Evolutionary conservation across 2,329 filamentous ascomycete species (phyloP), one percentile per base, ranked within the genome.

Genomic region (Cercospora sojina): DNA sequence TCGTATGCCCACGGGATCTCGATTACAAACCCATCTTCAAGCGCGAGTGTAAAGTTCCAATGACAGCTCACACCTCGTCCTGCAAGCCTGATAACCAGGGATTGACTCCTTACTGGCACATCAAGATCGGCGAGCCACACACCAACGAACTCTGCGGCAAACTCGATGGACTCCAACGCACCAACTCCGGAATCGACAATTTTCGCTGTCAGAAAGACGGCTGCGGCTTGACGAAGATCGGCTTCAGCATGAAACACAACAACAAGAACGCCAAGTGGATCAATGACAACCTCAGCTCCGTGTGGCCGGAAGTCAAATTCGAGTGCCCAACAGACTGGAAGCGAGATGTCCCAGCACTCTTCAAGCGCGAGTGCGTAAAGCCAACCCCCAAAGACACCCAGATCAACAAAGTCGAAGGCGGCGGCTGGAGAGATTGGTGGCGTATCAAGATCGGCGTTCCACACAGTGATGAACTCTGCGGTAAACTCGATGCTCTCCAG

Each of bases 361-460:
- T 23, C 47, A 51, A 51, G 12, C 47, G 47, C 23, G 47, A 23
- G 3, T 51, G 47, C 1, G 0, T 3, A 0, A 25, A 23, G 18
- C 47, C 47, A n/a, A 41, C 35, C 0, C 35, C 35, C 6, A 41
- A 41, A 3, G 35, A 41, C 35, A 41, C 35, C 8, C 3, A 2
- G 8, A n/a, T 41, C 35, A 41, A 41, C 35, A 41, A 41, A 3
- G 35, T 41, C 35, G 35, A 41, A 41, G 35, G 35, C 16, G 0
- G 2, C 35, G 35, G 35, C 35, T n/a, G n/a, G n/a, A n/a, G 35
- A n/a, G 35, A 38, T 38, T 38, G 35, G 35, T 57, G 53, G 53
- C 53, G 31, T n/a, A 59, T 59, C 57, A 59, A 47, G 32, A 59
- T 59, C 4, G 57, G 32, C n/a, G 32, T 41, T n/a, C 47, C 47